Base-by-base conservation (phyloP, 345 rosid genomes). In the Erodium maritimum region DNA sequence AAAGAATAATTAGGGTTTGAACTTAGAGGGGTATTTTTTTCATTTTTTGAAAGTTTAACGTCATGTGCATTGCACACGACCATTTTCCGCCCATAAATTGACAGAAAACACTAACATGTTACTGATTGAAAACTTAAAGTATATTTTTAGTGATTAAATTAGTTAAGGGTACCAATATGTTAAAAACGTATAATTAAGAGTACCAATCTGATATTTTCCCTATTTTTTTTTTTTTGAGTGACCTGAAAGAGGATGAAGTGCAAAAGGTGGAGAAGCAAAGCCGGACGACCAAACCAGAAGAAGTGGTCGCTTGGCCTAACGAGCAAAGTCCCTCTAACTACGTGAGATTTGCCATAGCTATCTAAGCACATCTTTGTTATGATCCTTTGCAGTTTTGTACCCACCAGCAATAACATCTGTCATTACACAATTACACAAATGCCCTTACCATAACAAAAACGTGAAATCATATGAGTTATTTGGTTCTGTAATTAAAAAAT, bases 241-340 rank as follows among this genome's bases (percentile, higher is more conserved):
- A 81, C 90, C 82, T 80, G 86, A 70, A 78, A 79, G 17, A 78
- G 64, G 17, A 81, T 79, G 71, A 79, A 84, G 67, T 84, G 84
- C 1, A 79, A 69, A 24, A 84, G 67, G 53, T 75, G 76, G 67
- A 81, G 82, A 48, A 71, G 74, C 75, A 84, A 66, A 62, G 68
- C 72, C n/a, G 84, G 90, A 9, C 66, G 5, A 11, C 77, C 69
- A 66, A 84, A 79, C 86, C 90, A 84, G 71, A 84, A 84, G 19
- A 65, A 77, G 16, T 67, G 70, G 63, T 83, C 90, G 62, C 86
- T 79, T 0, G 90, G 90, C 60, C 65, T 75, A 25, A 83, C 90
- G 46, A 83, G 77, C 67, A 83, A 56, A 21, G 75, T 73, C 50
- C 90, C 90, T 45, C 71, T 60, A 7, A 83, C 86, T 52, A 83